phyloP scores from a whole-genome alignment of 2,329 filamentous ascomycete genomes.

The Pseudomassariella vexata region DNA sequence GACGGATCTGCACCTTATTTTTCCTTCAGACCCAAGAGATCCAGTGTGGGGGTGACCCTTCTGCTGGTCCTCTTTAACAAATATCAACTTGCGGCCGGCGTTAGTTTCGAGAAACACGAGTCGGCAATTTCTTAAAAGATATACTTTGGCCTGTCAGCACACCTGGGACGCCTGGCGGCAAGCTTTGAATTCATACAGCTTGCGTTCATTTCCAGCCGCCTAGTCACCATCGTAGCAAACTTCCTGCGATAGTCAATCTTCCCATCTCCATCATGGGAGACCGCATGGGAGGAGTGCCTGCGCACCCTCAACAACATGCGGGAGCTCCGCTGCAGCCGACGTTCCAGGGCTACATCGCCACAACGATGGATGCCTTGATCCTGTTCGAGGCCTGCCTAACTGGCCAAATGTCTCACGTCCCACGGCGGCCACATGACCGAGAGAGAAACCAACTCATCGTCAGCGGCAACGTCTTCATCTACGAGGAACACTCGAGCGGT shows the following conservation, averaged over 20 bases:
- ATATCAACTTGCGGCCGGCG: background rate
- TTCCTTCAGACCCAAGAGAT: conserved; percentile 7
- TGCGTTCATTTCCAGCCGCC: no score
- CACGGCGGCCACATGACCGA: conserved; percentile 78
- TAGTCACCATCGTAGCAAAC: no score
- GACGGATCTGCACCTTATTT: conserved; percentile 13
- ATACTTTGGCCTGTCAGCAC: conserved; percentile 9
- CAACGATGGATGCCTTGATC: conserved; percentile 69
- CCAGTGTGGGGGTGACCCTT: conserved; percentile 3
- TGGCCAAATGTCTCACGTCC: conserved; percentile 67
- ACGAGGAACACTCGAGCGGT: conserved; percentile 83
- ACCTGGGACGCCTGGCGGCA: conserved; percentile 8
- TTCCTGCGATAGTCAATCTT: background rate
- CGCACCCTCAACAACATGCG: conserved; percentile 8
- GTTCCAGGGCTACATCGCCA: conserved; percentile 61
- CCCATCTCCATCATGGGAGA: conserved; percentile 18
- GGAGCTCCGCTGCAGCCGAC: conserved; percentile 51
- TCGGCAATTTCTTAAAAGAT: conserved; percentile 8
- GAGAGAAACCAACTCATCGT: conserved; percentile 72
- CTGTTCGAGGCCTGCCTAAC: conserved; percentile 74
- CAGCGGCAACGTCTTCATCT: conserved; percentile 85
- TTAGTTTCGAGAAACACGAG: conserved; percentile 5
- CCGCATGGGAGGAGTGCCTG: conserved; percentile 6
- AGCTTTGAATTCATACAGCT: conserved; percentile 12
- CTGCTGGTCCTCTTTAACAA: conserved; percentile 1